These are phyloP conservation scores for Annulohypoxylon stygium DNA, from an alignment of 495 filamentous ascomycete genomes.

Conservation along the genomic window DNA sequence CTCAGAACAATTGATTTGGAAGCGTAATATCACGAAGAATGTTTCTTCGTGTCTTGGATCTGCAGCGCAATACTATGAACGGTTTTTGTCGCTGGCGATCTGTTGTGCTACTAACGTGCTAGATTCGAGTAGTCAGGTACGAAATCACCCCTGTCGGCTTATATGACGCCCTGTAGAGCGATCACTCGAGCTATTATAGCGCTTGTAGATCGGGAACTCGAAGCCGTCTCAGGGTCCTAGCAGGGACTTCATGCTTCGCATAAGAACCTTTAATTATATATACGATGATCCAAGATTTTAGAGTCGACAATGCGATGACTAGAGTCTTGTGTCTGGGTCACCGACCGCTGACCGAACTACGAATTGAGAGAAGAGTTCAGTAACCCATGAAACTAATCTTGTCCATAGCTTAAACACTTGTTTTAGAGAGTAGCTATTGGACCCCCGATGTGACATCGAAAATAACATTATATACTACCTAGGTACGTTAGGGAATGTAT, in stretches of 20 bases:
- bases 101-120: slow-evolving; percentile 34
- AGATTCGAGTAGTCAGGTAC: slow-evolving; percentile 40
- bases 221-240: slow-evolving; percentile 7
- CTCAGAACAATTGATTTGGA: slow-evolving; percentile 44
- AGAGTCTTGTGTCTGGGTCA: slow-evolving; percentile 1
- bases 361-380: not conserved
- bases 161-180: slow-evolving; percentile 16
- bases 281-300: slow-evolving; percentile 9
- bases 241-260: not conserved
- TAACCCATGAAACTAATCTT: slow-evolving; percentile 7
- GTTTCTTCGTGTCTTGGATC: slow-evolving; percentile 41
- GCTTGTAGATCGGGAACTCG: slow-evolving; percentile 33
- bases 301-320: not conserved
- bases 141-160: slow-evolving; percentile 30
- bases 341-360: slow-evolving; percentile 8
- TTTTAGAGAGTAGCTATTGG: slow-evolving; percentile 2
- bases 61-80: slow-evolving; percentile 39
- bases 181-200: slow-evolving; percentile 31
- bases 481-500: not conserved
- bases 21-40: slow-evolving; percentile 25
- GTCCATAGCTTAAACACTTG: not conserved
- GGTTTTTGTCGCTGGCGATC: slow-evolving; percentile 41
- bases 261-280: not conserved
- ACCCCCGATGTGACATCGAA: not conserved
- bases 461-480: not conserved